These are phyloP conservation scores for Wallacemonas sp. DNA, from an alignment of 208 protist genomes.

Conservation along the genomic window DNA sequence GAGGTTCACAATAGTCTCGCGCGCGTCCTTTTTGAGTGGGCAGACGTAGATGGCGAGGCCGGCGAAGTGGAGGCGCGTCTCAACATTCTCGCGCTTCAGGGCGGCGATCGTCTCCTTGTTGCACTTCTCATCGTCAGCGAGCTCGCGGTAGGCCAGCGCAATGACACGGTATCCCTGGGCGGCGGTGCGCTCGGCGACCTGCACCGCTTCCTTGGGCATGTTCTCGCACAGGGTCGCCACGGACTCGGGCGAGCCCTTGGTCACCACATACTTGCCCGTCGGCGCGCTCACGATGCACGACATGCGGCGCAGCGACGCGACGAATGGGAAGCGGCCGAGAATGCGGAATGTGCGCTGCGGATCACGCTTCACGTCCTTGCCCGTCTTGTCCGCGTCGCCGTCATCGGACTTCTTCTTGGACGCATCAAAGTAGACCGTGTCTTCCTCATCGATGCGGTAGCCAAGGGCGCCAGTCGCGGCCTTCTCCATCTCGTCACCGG, in stretches of 20 bases:
- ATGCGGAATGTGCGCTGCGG: conserved; percentile 64
- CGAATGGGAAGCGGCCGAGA: conserved; percentile 94
- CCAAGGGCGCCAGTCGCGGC: conserved; percentile 88
- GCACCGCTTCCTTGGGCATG: conserved; percentile 86
- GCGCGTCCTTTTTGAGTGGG: conserved; percentile 93
- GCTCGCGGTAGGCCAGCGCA: conserved; percentile 92
- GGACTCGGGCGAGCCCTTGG: conserved; percentile 97
- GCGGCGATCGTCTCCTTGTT: conserved; percentile 45
- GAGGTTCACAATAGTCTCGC: conserved; percentile 83
- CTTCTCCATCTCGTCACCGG: conserved; percentile 98
- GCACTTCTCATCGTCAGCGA: conserved; percentile 50
- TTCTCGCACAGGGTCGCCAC: conserved; percentile 84
- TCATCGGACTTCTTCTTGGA: conserved; percentile 24
- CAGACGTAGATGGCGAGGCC: conserved; percentile 97
- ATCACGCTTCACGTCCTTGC: conserved; percentile 14
- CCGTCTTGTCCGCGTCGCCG: neutral
- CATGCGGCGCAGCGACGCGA: conserved; percentile 96
- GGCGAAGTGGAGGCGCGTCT: conserved; percentile 93
- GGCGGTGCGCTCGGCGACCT: conserved; percentile 77
- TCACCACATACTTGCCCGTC: conserved; percentile 77
- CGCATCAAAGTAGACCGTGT: conserved; percentile 75
- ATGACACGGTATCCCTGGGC: conserved; percentile 96
- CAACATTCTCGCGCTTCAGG: conserved; percentile 83
- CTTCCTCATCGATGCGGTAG: conserved; percentile 78
- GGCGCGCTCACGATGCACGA: conserved; percentile 78